Conservation (phyloP, 768 basidiomycete species). For the Auriculariales sp. region DNA sequence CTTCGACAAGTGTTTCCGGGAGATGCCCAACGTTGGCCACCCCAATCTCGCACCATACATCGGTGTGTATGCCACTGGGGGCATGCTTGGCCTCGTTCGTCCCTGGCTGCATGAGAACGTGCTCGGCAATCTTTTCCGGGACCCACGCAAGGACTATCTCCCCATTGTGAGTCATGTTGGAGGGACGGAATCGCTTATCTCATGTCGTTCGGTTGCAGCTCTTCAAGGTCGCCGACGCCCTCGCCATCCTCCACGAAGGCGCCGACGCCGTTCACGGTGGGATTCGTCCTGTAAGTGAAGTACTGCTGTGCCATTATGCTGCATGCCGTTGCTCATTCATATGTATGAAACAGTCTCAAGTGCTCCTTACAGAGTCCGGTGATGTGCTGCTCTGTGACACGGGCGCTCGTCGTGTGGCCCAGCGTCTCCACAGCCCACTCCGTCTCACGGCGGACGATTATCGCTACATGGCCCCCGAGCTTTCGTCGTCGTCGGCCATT, state of each 20-base stretch:
- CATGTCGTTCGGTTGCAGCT: background rate
- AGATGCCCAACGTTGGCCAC: too few relatives aligned
- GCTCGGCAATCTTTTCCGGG: background rate
- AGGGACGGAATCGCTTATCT: background rate
- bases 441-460: background rate
- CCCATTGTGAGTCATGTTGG: background rate
- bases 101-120: background rate
- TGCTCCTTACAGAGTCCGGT: too few relatives aligned
- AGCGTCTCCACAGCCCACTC: too few relatives aligned
- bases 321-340: too few relatives aligned
- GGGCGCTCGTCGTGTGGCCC: too few relatives aligned
- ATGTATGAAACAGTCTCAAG: too few relatives aligned
- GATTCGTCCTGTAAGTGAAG: background rate
- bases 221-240: background rate
- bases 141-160: background rate
- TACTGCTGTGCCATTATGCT: background rate
- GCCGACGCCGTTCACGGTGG: background rate
- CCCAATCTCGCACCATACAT: background rate
- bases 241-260: background rate
- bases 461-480: background rate
- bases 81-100: background rate
- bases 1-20: too few relatives aligned
- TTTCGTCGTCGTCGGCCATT: background rate
- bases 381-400: background rate
- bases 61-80: background rate